phyloP scores from a whole-genome alignment of 2,329 filamentous ascomycete species.

The Parascedosporium putredinis region DNA sequence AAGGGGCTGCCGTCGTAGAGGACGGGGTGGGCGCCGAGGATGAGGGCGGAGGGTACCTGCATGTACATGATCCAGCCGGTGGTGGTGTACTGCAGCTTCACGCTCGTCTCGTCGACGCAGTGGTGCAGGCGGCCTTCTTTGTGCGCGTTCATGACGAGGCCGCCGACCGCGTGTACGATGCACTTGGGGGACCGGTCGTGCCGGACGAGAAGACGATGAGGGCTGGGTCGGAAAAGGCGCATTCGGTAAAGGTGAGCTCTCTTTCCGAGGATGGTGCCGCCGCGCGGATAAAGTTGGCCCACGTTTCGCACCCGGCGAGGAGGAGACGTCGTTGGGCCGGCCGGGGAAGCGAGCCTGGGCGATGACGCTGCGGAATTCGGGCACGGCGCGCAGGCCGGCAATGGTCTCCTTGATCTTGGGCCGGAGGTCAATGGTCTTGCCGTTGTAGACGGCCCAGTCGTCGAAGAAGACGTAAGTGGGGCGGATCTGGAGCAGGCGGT shows the following conservation, averaged over 20 bases:
- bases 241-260: conserved; percentile 10
- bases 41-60: conserved; percentile 44
- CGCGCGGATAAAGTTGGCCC: conserved; percentile 30
- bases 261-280: not conserved
- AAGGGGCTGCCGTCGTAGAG: conserved; percentile 83
- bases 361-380: conserved; percentile 51
- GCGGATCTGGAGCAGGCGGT: conserved; percentile 63
- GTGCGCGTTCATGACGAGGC: conserved; percentile 40
- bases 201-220: conserved; percentile 71
- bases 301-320: conserved; percentile 37
- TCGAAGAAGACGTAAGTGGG: conserved; percentile 79
- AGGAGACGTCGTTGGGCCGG: conserved; percentile 38
- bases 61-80: conserved; percentile 90
- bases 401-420: conserved; percentile 62
- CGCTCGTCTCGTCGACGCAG: conserved; percentile 25
- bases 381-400: conserved; percentile 49
- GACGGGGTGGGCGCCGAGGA: conserved; percentile 50
- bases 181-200: conserved; percentile 80
- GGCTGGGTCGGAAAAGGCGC: conserved; percentile 65
- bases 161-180: conserved; percentile 69
- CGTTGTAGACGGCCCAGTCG: conserved; percentile 70
- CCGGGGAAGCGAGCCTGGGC: not conserved
- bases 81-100: conserved; percentile 48
- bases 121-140: conserved; percentile 52
- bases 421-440: conserved; percentile 60